Conservation (phyloP, 371 early-diverging fungal genomes). For the Mortierella sp. region DNA sequence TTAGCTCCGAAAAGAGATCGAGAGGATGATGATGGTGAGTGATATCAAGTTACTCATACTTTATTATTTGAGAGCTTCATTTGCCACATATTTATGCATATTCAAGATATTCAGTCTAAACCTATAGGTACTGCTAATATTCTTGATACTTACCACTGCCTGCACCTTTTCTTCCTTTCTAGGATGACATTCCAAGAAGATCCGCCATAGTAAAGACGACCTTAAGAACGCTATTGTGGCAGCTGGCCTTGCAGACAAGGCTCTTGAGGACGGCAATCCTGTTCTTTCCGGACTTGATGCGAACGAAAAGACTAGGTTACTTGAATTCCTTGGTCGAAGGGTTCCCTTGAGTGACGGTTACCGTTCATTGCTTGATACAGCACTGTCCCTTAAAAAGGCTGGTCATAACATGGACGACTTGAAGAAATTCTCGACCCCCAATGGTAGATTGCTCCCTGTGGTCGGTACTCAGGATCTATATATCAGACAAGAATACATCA, state of each 20-base stretch:
- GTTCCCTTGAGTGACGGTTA: not conserved
- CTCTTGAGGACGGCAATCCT: conserved; percentile 17
- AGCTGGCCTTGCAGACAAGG: conserved; percentile 17
- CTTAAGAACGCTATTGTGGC: conserved; percentile 13
- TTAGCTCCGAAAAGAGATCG: too few relatives aligned
- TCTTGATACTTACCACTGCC: not conserved
- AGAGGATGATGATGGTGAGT: too few relatives aligned
- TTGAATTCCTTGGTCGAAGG: not conserved
- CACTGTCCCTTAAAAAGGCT: not conserved
- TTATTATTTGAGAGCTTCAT: too few relatives aligned
- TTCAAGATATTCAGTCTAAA: too few relatives aligned
- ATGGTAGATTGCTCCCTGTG: not conserved
- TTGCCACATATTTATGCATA: too few relatives aligned
- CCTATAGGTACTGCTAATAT: not conserved
- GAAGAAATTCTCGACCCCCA: conserved; percentile 1
- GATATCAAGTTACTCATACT: too few relatives aligned
- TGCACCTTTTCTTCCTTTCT: not conserved
- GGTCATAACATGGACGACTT: too few relatives aligned
- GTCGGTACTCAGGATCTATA: conserved; percentile 6
- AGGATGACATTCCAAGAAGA: conserved; percentile 10
- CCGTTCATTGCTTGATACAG: not conserved
- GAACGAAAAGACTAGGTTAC: conserved; percentile 6
- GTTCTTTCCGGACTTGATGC: conserved; percentile 14
- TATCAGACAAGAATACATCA: conserved; percentile 11
- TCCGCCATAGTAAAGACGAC: not conserved